Base-by-base conservation (phyloP, 163 green algal species). In the Chlorella variabilis region DNA sequence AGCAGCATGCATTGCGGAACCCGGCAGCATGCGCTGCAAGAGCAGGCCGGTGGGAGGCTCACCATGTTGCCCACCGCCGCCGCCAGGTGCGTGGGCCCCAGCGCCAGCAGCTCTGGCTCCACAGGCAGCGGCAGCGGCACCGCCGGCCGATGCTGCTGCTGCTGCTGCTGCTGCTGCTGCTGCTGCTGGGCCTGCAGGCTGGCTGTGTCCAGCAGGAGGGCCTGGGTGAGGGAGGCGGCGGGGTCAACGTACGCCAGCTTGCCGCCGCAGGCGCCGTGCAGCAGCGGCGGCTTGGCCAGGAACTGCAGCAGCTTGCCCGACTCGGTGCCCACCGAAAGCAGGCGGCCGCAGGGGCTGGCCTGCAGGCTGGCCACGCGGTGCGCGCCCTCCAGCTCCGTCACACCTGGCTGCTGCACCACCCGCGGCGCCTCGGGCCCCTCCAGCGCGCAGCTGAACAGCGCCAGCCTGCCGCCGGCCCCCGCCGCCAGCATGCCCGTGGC, bases 81-180 rank as follows among this genome's bases (percentile, higher is more conserved):
- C 36, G 76, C 76, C 33, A 82, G 45, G 23, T 66, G 25, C 23
- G 25, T 49, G 21, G 76, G 76, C 45, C 76, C 76, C 45, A 82
- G 48, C 25, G 76, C 62, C 42, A 82, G 33, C 45, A 42, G 62
- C 33, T 75, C 62, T 2, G 76, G 45, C 76, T 82, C 45, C 15
- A 27, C 25, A 21, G 45, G 45, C 23, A 82, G 62, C 48, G 18
- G 62, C 29, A 81, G 18, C 29, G 75, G 39, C 39, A 73, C 59
- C 13, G 56, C 45, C 27, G 49, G 49, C 42, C 42, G n/a, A n/a
- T n/a, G n/a, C n/a, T n/a, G n/a, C n/a, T n/a, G n/a, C 54, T 33
- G 54, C 23, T 63, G 54, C 23, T 63, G 45, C 23, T 33, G 54
- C 23, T 9, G 29, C 8, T 45, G 59, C 27, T 38, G 59, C 59